phyloP scores from a whole-genome alignment of 345 rosid species.

The Hibiscus trionum region DNA sequence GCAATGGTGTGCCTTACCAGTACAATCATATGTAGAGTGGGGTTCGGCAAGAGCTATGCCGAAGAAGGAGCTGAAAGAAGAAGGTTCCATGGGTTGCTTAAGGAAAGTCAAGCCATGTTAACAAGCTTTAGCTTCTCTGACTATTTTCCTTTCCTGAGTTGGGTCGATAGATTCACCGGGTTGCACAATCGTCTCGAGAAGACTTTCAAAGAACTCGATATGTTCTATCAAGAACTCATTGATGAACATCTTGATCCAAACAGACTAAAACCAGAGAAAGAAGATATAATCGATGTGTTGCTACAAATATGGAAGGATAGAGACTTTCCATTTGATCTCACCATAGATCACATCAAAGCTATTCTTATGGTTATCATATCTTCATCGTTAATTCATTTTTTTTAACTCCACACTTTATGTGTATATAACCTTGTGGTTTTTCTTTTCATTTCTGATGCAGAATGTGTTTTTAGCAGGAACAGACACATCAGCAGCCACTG shows the following conservation, averaged over 20 bases:
- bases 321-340: background rate
- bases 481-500: background rate
- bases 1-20: background rate
- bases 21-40: background rate
- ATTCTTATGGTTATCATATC: background rate
- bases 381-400: background rate
- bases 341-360: background rate
- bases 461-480: background rate
- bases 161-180: too few species aligned
- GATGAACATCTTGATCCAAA: background rate
- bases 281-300: background rate
- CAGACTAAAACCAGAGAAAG: background rate
- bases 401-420: background rate
- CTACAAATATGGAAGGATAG: background rate
- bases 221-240: background rate
- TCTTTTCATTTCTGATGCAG: background rate
- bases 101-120: too few species aligned
- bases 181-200: too few species aligned
- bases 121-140: background rate
- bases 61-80: background rate
- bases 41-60: background rate
- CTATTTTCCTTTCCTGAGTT: background rate
- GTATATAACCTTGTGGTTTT: too few species aligned
- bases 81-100: background rate
- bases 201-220: background rate